phyloP scores from a whole-genome alignment of 106 monocot species.

The Xerophyta viscosa region DNA sequence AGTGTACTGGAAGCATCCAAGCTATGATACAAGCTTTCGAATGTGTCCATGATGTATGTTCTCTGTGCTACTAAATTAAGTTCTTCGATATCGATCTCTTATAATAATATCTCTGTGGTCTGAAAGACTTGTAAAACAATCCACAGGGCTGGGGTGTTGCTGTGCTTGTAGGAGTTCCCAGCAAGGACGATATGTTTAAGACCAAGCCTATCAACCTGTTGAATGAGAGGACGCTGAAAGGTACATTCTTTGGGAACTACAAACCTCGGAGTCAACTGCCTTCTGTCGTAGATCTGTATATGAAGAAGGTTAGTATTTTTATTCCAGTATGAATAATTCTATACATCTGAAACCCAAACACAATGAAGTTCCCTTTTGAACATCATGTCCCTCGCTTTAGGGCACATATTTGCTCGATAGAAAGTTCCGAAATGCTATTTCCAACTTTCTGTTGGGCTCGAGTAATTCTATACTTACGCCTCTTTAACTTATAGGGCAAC shows the following conservation, averaged over 20 bases:
- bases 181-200: conserved; percentile 18
- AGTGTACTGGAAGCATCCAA: conserved; percentile 20
- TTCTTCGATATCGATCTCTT: not conserved
- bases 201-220: conserved; percentile 21
- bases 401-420: too few relatives aligned
- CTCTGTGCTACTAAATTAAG: not conserved
- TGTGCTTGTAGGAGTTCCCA: conserved; percentile 23
- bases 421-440: too few relatives aligned
- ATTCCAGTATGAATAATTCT: too few relatives aligned
- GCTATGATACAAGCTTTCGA: conserved; percentile 19
- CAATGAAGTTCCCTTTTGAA: too few relatives aligned
- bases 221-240: conserved; percentile 21
- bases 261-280: conserved; percentile 21
- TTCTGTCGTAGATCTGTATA: conserved; percentile 23
- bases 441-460: too few relatives aligned
- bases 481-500: too few relatives aligned
- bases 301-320: conserved; percentile 26
- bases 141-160: conserved; percentile 26
- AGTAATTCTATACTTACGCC: too few relatives aligned
- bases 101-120: not conserved
- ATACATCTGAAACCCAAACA: too few relatives aligned
- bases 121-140: not conserved
- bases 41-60: conserved; percentile 22
- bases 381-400: too few relatives aligned
- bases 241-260: conserved; percentile 30